These are phyloP conservation scores for Beauveria pseudobassiana DNA, from an alignment of 2,329 filamentous ascomycete genomes.

Conservation along the genomic window DNA sequence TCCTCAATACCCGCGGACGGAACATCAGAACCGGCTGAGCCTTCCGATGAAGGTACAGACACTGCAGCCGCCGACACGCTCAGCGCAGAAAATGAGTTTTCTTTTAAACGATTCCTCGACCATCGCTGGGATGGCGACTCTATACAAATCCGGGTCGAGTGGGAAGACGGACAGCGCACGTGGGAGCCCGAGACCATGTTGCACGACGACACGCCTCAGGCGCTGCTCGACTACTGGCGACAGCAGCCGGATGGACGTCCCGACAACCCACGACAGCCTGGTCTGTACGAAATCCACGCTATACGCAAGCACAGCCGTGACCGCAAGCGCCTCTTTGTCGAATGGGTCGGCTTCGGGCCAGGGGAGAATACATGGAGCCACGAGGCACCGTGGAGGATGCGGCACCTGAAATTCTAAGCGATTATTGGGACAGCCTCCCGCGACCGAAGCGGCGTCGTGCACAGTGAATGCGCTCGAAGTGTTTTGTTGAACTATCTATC, in stretches of 20 bases:
- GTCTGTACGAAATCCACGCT: constrained; percentile 26
- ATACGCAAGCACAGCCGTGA: constrained; percentile 25
- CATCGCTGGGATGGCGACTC: constrained; percentile 23
- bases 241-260: constrained; percentile 22
- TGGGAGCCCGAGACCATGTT: constrained; percentile 28
- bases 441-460: constrained; percentile 1
- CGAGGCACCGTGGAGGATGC: constrained; percentile 19
- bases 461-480: not conserved
- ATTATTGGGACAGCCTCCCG: constrained; percentile 20
- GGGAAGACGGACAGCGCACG: constrained; percentile 22
- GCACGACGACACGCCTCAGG: constrained; percentile 24
- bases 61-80: not conserved
- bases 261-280: constrained; percentile 22
- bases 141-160: constrained; percentile 33
- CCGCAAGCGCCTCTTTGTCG: constrained; percentile 23
- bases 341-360: constrained; percentile 28
- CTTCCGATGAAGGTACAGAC: not conserved
- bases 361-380: constrained; percentile 24
- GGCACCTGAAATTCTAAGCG: constrained; percentile 20
- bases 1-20: not conserved
- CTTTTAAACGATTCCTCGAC: not conserved
- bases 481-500: too few species aligned
- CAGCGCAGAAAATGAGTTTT: not conserved
- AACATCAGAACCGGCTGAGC: not conserved
- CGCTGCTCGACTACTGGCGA: constrained; percentile 27